phyloP scores from a whole-genome alignment of 805 yeast genomes.

The Zygotorulaspora chibaensis region DNA sequence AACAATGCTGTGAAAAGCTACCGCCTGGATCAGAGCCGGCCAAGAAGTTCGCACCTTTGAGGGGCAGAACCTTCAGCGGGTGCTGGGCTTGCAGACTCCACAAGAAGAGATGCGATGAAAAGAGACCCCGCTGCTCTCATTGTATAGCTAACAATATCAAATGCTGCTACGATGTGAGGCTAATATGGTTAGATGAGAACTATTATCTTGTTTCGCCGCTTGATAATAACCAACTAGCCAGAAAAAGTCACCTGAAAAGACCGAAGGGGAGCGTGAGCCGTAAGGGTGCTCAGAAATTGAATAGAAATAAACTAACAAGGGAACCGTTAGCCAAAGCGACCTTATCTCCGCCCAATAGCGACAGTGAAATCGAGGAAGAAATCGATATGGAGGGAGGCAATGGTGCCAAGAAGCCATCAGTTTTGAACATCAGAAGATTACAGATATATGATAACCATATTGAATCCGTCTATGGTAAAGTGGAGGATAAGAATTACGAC shows the following conservation, averaged over 20 bases:
- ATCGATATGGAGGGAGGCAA: background rate
- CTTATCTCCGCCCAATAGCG: constrained; percentile 9
- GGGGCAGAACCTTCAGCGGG: constrained; percentile 32
- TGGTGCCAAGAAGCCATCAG: constrained; percentile 4
- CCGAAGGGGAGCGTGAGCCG: background rate
- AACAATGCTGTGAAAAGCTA: background rate
- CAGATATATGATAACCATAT: constrained; percentile 30
- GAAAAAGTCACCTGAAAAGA: background rate
- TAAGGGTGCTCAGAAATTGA: background rate
- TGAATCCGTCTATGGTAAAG: constrained; percentile 22
- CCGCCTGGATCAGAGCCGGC: background rate
- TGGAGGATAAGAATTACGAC: constrained; percentile 13
- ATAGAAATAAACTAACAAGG: constrained; percentile 16
- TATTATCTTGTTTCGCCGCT: constrained; percentile 10
- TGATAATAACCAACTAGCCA: constrained; percentile 1
- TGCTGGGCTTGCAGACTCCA: constrained; percentile 36
- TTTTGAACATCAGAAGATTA: constrained; percentile 29
- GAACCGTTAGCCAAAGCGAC: constrained; percentile 19
- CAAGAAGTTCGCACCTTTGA: background rate
- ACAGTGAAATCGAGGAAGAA: constrained; percentile 2
- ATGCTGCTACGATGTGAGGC: constrained; percentile 31
- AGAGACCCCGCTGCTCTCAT: constrained; percentile 28
- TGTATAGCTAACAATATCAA: constrained; percentile 25
- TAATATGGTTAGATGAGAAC: constrained; percentile 31
- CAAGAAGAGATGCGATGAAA: constrained; percentile 32